phyloP scores from a whole-genome alignment of 2,329 filamentous ascomycete genomes.

The Paraphoma sp. region DNA sequence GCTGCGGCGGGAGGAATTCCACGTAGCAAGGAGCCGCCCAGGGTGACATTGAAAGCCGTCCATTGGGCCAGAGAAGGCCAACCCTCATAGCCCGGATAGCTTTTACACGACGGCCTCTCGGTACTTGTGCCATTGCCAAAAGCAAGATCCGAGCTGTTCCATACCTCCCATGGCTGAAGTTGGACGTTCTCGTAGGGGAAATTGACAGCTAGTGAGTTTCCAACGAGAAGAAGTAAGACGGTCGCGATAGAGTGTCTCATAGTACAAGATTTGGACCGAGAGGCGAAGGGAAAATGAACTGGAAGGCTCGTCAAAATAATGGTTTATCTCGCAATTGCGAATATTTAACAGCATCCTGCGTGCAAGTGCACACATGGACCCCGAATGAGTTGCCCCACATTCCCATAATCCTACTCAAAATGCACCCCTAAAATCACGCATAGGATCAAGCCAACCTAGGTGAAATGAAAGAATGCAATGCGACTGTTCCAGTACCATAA shows the following conservation, averaged over 20 bases:
- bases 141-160: conserved; percentile 26
- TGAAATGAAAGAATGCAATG: not conserved
- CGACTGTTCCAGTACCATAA: not conserved
- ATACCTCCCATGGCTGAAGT: conserved; percentile 25
- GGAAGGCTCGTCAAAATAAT: too few relatives aligned
- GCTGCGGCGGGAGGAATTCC: conserved; percentile 34
- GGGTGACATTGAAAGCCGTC: conserved; percentile 27
- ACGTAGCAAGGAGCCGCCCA: conserved; percentile 30
- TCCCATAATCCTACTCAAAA: not conserved
- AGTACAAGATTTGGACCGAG: not conserved
- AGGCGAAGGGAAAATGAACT: too few relatives aligned
- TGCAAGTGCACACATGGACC: not conserved
- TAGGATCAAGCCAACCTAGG: not conserved
- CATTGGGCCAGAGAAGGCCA: conserved; percentile 33
- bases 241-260: conserved; percentile 1
- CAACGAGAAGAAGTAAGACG: conserved; percentile 1
- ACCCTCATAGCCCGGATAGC: conserved; percentile 29
- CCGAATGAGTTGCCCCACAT: not conserved
- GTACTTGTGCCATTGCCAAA: conserved; percentile 22
- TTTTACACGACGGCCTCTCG: conserved; percentile 24
- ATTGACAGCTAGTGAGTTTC: conserved; percentile 22
- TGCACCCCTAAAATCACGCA: not conserved
- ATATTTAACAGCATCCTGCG: not conserved
- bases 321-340: too few relatives aligned
- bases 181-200: conserved; percentile 33